Percentiles rank a stretch among this genome's conserved stretches.
Evolutionary conservation across 441 rosid species (phyloP).

Genomic region (Populus hybrid): DNA sequence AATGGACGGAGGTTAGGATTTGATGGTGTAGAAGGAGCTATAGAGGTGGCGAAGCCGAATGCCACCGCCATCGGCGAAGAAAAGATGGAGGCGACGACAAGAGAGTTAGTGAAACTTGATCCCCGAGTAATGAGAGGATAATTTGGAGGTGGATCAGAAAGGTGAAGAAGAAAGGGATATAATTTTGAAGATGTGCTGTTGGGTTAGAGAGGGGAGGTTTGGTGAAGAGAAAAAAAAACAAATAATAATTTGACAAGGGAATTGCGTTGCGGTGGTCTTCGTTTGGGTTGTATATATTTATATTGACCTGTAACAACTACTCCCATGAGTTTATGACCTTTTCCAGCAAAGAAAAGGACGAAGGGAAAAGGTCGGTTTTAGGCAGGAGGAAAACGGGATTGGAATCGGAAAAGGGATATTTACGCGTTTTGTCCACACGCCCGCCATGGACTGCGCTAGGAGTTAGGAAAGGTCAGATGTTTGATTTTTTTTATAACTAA

Average conservation of each 20-base stretch:
- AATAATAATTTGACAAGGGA: no score
- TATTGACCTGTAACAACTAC: not conserved
- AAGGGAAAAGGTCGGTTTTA: not conserved
- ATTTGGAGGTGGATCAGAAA: not conserved
- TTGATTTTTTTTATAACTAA: not conserved
- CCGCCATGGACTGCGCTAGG: not conserved
- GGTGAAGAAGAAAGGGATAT: not conserved
- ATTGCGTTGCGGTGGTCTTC: not conserved
- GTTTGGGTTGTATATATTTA: not conserved
- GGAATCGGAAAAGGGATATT: not conserved
- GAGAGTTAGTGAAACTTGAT: not conserved
- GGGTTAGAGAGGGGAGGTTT: not conserved
- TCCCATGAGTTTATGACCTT: not conserved
- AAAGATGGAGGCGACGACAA: not conserved
- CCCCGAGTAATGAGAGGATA: not conserved
- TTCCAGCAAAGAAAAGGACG: not conserved
- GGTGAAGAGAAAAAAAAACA: not conserved
- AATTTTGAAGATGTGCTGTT: not conserved
- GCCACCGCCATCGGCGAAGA: conserved; percentile 3
- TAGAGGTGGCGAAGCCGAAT: not conserved
- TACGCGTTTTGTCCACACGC: not conserved
- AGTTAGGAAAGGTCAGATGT: not conserved
- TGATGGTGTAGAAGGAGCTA: not conserved
- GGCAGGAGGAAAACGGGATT: not conserved
- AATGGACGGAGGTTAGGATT: not conserved